phyloP scores from a whole-genome alignment of 1,284 basidiomycete genomes.

The Trichosporon inkin region DNA sequence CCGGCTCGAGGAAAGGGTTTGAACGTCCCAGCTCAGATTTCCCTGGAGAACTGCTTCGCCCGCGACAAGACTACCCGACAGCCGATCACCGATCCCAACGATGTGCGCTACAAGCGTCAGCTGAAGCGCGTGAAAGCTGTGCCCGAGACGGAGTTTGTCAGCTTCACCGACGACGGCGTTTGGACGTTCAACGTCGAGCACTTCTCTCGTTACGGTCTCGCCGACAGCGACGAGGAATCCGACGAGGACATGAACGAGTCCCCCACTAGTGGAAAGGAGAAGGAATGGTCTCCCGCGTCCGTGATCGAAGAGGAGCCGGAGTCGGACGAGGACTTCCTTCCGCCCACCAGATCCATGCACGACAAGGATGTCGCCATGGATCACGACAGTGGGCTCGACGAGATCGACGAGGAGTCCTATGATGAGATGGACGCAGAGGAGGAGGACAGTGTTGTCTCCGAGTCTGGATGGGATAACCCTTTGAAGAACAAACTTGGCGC shows the following conservation, averaged over 20 bases:
- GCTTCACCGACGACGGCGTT: slow-evolving; percentile 71
- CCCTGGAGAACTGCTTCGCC: slow-evolving; percentile 79
- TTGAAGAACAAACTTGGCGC: slow-evolving; percentile 56
- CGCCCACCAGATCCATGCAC: slow-evolving; percentile 38
- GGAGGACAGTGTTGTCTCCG: slow-evolving; percentile 15
- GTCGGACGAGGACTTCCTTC: slow-evolving; percentile 36
- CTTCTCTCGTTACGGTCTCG: slow-evolving; percentile 58
- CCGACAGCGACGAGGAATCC: slow-evolving; percentile 43
- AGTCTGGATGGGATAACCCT: slow-evolving; percentile 26
- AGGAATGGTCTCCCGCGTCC: neutral
- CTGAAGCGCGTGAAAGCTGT: slow-evolving; percentile 78
- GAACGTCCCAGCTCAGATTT: slow-evolving; percentile 80
- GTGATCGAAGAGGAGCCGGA: slow-evolving; percentile 3
- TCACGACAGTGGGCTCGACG: slow-evolving; percentile 31
- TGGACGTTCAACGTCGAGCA: slow-evolving; percentile 95
- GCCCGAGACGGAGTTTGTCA: slow-evolving; percentile 78
- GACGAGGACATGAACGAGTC: slow-evolving; percentile 18
- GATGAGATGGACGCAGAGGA: slow-evolving; percentile 36
- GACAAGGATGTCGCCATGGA: slow-evolving; percentile 27
- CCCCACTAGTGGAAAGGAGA: slow-evolving; percentile 17
- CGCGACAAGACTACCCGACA: slow-evolving; percentile 87
- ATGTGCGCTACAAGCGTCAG: slow-evolving; percentile 71
- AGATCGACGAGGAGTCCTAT: slow-evolving; percentile 21
- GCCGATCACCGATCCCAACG: slow-evolving; percentile 76
- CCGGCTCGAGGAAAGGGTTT: slow-evolving; percentile 82